These are phyloP conservation scores for Hirschfeldia incana DNA, from an alignment of 345 rosid species.

Conservation along the genomic window DNA sequence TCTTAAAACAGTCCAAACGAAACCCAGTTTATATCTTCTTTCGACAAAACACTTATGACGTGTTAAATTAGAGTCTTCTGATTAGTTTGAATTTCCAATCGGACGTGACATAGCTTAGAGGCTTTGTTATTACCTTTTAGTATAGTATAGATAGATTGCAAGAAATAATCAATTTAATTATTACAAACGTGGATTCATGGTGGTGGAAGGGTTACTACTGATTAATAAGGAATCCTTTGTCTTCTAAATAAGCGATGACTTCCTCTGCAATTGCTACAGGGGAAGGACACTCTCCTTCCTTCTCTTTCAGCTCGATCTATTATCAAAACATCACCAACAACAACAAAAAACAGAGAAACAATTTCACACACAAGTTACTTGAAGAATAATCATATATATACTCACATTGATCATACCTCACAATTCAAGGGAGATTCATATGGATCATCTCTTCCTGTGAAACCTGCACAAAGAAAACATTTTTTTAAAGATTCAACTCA, in stretches of 20 bases:
- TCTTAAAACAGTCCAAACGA: too few relatives aligned
- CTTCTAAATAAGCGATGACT: constrained; percentile 69
- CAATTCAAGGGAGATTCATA: constrained; percentile 83
- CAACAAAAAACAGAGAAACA: neutral
- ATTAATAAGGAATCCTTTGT: constrained; percentile 68
- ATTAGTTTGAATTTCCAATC: too few relatives aligned
- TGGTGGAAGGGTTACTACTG: constrained; percentile 24
- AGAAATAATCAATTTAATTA: too few relatives aligned
- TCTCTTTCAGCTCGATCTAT: too few relatives aligned
- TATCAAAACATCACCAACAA: neutral
- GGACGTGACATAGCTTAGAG: too few relatives aligned
- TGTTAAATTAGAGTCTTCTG: too few relatives aligned
- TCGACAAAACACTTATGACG: too few relatives aligned
- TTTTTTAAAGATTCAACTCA: neutral
- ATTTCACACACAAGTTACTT: neutral
- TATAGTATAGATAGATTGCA: too few relatives aligned
- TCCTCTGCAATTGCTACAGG: constrained; percentile 72
- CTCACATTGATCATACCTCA: constrained; percentile 53
- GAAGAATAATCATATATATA: constrained; percentile 7
- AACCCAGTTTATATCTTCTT: too few relatives aligned
- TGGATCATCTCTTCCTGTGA: constrained; percentile 94
- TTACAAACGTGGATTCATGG: constrained; percentile 12
- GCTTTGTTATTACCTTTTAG: too few relatives aligned
- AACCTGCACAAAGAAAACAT: constrained; percentile 52
- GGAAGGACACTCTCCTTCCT: constrained; percentile 66